These are phyloP conservation scores for Candida multigemmis DNA, from an alignment of 805 yeast species.

Conservation along the genomic window DNA sequence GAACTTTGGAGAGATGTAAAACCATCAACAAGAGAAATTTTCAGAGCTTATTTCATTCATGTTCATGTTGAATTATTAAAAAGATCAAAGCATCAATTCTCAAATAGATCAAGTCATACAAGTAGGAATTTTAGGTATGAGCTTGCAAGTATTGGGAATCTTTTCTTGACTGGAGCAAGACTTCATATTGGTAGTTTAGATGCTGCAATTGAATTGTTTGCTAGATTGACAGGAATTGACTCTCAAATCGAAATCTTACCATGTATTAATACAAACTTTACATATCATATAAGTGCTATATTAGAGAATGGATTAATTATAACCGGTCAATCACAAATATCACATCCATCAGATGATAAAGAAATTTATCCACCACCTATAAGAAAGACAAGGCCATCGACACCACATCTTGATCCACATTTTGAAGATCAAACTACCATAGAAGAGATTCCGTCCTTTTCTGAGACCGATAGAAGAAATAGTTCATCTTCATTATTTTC, in stretches of 20 bases:
- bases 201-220: conserved; percentile 68
- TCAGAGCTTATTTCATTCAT: conserved; percentile 69
- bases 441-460: too few species aligned
- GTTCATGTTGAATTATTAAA: conserved; percentile 71
- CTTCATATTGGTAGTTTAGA: conserved; percentile 79
- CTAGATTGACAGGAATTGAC: conserved; percentile 55
- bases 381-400: conserved; percentile 12
- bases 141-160: conserved; percentile 77
- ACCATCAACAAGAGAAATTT: conserved; percentile 57
- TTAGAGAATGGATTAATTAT: conserved; percentile 62
- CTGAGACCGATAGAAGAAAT: conserved; percentile 6
- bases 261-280: conserved; percentile 74
- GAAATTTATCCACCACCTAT: conserved; percentile 18
- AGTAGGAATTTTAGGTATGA: conserved; percentile 56
- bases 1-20: conserved; percentile 54
- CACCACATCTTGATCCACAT: conserved; percentile 9
- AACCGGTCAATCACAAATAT: conserved; percentile 88
- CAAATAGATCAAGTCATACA: conserved; percentile 10
- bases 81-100: conserved; percentile 40
- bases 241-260: conserved; percentile 54
- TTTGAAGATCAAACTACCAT: not conserved
- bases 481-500: conserved; percentile 6
- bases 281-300: conserved; percentile 77
- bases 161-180: conserved; percentile 75
- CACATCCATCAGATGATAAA: conserved; percentile 57